Base-by-base conservation (phyloP, 164 flowering plant species). In the Cinnamomum micranthum region DNA sequence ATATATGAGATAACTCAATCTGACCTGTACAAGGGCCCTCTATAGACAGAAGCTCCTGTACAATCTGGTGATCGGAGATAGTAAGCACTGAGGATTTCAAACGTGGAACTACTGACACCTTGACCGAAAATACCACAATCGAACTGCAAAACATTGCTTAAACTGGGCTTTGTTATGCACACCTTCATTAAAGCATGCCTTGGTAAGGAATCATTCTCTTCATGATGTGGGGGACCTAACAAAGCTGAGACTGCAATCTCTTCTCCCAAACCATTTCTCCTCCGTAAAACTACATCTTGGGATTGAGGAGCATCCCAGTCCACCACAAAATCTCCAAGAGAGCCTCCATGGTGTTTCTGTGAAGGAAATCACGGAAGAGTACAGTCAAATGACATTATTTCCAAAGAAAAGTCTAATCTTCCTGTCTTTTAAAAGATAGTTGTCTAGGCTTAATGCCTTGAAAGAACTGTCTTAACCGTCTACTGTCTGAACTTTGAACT, bases 241-340 rank as follows among this genome's bases (percentile, higher is more conserved):
- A 88, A 72, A 76, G 95, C 97, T 20, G 98, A 93, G 70, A 92
- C 80, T 19, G 87, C 94, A 64, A 92, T 83, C 78, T 93, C 97
- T 77, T 88, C 95, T 41, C 95, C 95, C 0, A 85, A 72, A 64
- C 81, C 87, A 62, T 78, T 81, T 81, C 86, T 90, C 74, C 82
- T 84, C 76, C 88, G 80, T 82, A 93, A 70, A 75, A 92, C 74
- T 77, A 93, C 89, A 75, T 93, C 98, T 80, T 88, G 81, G 22
- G 88, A 82, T 58, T 83, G 69, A 2, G 84, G 74, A 12, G 87
- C 84, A 70, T 92, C 91, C 87, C 87, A 88, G 0, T 86, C 91
- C 77, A 93, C 22, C 19, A 52, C 73, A 58, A 92, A 93, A 78
- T 80, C 87, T n/a, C 86, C 92, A 71, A 81, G 70, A 35, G 87